Evolutionary conservation across 306 rosid genomes (phyloP).

Genomic region (Dicorynia guianensis): DNA sequence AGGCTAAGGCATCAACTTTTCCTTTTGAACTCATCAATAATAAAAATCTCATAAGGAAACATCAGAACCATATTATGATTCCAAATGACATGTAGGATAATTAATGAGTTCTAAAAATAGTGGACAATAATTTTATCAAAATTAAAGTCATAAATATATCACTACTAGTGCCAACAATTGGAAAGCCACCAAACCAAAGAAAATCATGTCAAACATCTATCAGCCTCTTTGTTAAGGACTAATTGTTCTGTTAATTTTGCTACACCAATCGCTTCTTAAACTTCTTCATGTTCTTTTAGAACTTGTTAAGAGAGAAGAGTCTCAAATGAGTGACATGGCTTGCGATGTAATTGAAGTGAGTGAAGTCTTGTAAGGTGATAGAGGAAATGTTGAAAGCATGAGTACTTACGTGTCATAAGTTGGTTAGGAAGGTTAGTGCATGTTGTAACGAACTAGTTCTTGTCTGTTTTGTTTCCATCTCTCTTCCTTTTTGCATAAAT

Average conservation of each 20-base stretch:
- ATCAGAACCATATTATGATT: not conserved
- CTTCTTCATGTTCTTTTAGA: conserved; percentile 64
- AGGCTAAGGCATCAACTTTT: not conserved
- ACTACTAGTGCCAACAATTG: not conserved
- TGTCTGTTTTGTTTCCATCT: too few species aligned
- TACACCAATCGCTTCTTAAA: conserved; percentile 61
- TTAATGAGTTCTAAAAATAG: not conserved
- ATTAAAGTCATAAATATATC: not conserved
- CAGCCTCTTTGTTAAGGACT: conserved; percentile 20
- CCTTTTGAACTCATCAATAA: too few species aligned
- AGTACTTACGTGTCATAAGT: too few species aligned
- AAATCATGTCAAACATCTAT: conserved; percentile 49
- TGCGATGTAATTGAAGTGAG: too few species aligned
- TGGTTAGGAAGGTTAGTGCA: too few species aligned
- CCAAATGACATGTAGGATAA: not conserved
- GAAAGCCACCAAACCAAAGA: not conserved
- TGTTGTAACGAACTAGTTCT: too few species aligned
- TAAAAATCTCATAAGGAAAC: too few species aligned
- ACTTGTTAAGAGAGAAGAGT: too few species aligned
- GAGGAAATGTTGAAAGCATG: too few species aligned
- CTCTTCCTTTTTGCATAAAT: too few species aligned
- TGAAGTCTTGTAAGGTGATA: too few species aligned
- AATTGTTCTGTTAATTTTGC: conserved; percentile 43
- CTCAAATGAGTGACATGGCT: too few species aligned
- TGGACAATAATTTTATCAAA: not conserved